Conservation (phyloP, 2,329 filamentous ascomycete genomes). For the Dactylellina cionopaga region DNA sequence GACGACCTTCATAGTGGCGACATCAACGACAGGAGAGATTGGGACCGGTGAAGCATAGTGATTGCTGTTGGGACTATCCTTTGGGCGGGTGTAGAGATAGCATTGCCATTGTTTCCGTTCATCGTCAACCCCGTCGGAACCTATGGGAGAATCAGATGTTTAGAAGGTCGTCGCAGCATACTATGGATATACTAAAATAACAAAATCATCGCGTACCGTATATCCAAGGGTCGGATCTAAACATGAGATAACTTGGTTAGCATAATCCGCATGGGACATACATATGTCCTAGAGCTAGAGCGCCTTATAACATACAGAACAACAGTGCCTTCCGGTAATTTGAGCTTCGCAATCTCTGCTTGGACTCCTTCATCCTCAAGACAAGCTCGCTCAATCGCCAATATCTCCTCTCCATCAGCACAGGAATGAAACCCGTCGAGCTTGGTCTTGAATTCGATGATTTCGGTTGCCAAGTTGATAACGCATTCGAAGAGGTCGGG, state of each 20-base stretch:
- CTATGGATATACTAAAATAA: too few species aligned
- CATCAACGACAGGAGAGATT: conserved; percentile 75
- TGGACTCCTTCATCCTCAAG: conserved; percentile 69
- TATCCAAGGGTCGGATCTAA: conserved; percentile 70
- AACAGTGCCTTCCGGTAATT: conserved; percentile 70
- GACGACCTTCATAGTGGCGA: conserved; percentile 71
- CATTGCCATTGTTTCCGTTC: conserved; percentile 69
- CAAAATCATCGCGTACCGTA: conserved; percentile 65
- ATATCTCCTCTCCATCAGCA: conserved; percentile 70
- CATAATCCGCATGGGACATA: neutral
- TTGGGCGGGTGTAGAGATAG: conserved; percentile 72
- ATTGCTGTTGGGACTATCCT: conserved; percentile 72
- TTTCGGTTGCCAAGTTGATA: conserved; percentile 65
- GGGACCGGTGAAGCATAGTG: conserved; percentile 75
- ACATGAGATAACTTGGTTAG: neutral
- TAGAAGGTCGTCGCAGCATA: neutral
- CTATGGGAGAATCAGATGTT: conserved; percentile 57
- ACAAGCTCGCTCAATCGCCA: conserved; percentile 68
- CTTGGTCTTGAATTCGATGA: conserved; percentile 69
- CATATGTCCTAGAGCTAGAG: too few species aligned
- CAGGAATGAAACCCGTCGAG: conserved; percentile 70
- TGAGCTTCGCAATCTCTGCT: conserved; percentile 70
- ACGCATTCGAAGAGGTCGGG: conserved; percentile 55
- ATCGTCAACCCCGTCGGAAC: conserved; percentile 66
- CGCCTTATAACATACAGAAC: conserved; percentile 64